Evolutionary conservation across 768 basidiomycete genomes (phyloP), one percentile per base, ranked within the genome.

Genomic region (Mycena pura): DNA sequence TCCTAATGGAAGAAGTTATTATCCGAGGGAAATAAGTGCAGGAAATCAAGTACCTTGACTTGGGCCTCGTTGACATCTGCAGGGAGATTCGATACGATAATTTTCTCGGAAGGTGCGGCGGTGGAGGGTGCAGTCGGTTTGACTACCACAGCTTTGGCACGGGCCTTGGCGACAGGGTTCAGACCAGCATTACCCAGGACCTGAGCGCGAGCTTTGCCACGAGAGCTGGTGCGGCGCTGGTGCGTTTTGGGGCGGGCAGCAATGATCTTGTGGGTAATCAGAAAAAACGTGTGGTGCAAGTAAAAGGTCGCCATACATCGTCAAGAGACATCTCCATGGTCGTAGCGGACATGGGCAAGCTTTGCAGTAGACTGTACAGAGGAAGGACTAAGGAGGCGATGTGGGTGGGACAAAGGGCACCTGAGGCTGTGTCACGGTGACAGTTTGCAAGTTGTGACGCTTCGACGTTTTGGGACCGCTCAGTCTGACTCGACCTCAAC

Each of bases 21-120:
- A 51, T 36, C 25, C 19, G 14, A 10, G 9, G 19, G 27, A 11
- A 29, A 36, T 24, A 24, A 27, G 14, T 6, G 36, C 28, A 28
- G 32, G 25, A 51, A 17, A 50, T 32, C 31, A 79, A 85, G 62
- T 63, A 98, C 97, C 86, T 91, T 93, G 76, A 99, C 87, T 77
- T 97, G 94, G 17, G 82, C 78, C 74, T 99, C 96, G 67, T 94
- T 96, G 53, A 99, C 96, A 71, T 99, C 96, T 7, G 75, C 72
- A 29, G 96, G 96, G 43, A 99, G 87, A 74, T 96, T 96, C 65
- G 92, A 94, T 54, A 99, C 93, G 69, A 99, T 93, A 67, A 99
- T 96, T 80, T 98, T 99, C 74, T 92, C 89, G 2, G 93, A 82
- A 6, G 80, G 72, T 45, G 83, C 76, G 19, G 75, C 67, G 22